phyloP scores from a whole-genome alignment of 352 stramenopile species.

The Saprolegnia diclina region DNA sequence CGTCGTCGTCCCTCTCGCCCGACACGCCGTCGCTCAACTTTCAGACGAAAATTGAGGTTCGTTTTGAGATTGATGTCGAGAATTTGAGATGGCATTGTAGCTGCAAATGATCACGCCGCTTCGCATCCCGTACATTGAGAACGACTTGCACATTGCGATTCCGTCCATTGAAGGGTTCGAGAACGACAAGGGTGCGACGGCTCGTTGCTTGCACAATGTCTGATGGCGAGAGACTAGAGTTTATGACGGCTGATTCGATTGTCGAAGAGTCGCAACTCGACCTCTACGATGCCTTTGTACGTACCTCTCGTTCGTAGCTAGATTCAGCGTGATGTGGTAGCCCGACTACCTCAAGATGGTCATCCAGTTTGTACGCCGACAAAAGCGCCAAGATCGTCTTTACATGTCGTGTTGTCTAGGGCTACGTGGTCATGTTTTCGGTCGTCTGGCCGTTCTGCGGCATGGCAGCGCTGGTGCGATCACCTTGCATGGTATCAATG shows the following conservation, averaged over 20 bases:
- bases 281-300: slow-evolving; percentile 77
- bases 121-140: slow-evolving; percentile 81
- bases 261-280: slow-evolving; percentile 75
- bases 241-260: slow-evolving; percentile 80
- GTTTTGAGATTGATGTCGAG: slow-evolving; percentile 16
- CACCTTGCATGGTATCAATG: background rate
- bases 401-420: slow-evolving; percentile 33
- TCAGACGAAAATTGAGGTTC: slow-evolving; percentile 77
- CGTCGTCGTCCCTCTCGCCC: background rate
- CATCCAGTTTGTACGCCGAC: slow-evolving; percentile 74
- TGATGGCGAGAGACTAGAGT: slow-evolving; percentile 35
- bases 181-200: slow-evolving; percentile 60
- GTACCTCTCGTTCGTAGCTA: slow-evolving; percentile 21
- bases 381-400: background rate
- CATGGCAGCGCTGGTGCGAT: slow-evolving; percentile 47
- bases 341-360: slow-evolving; percentile 81
- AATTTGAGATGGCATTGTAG: slow-evolving; percentile 30
- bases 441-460: slow-evolving; percentile 83
- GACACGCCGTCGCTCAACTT: slow-evolving; percentile 46
- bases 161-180: slow-evolving; percentile 73
- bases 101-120: slow-evolving; percentile 86
- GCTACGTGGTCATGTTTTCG: slow-evolving; percentile 86
- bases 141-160: slow-evolving; percentile 65
- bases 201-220: background rate
- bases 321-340: slow-evolving; percentile 30